Base-by-base conservation (phyloP, 768 basidiomycete species). In the Hygrophorus russula region DNA sequence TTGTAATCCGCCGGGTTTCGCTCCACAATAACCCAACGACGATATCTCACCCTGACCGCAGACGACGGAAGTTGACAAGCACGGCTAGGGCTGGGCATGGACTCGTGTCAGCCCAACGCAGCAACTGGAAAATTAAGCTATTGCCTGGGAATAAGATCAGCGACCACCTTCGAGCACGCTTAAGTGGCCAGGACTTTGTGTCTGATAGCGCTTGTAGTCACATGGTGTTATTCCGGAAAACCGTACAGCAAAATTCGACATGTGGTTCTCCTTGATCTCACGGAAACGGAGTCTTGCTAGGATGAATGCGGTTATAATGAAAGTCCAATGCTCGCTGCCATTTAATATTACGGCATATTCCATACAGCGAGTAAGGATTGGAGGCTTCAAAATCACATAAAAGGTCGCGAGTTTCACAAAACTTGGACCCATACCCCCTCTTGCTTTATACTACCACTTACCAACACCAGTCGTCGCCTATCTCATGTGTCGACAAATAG, bases 401-500 rank as follows among this genome's bases (percentile, higher is more conserved):
- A 38, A 18, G 20, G 41, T n/a, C 32, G 13, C 18, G 8, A 18
- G 14, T 42, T 39, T 18, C 27, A 28, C 14, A 24, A 38, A 39
- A 15, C 40, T 49, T 24, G 31, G 36, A 13, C 44, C 28, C 45
- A 24, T 35, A 30, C 19, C 38, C 19, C 38, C 43, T 20, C 8
- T 20, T 18, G n/a, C n/a, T 18, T n/a, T 15, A 15, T n/a, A 9
- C 17, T n/a, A 19, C 5, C 38, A 7, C 15, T 5, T 19, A 14
- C 13, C 11, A 17, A 11, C 24, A 5, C 30, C 6, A 29, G 7
- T 41, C 31, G 19, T 34, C 27, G 37, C 36, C 27, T 14, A 10
- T 46, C 41, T 36, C 45, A 87, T 87, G 84, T 87, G 84, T 59
- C 75, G 67, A 67, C 76, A 76, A 61, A 68, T 85, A 60, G 80